Evolutionary conservation across 768 basidiomycete species (phyloP), one percentile per base, ranked within the genome.

Genomic region (Rubroboletus pulcherrimus): DNA sequence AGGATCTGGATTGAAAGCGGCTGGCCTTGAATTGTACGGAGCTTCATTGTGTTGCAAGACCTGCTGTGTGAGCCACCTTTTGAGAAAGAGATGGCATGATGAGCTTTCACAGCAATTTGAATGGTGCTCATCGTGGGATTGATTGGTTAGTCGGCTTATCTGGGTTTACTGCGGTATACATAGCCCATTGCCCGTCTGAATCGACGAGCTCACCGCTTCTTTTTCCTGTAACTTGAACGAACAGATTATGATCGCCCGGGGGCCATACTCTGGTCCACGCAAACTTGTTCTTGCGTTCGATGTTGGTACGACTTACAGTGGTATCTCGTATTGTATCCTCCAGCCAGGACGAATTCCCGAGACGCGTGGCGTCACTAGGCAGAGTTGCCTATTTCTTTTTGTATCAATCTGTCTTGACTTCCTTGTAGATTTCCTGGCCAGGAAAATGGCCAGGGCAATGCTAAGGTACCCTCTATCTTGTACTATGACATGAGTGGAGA

Each of bases 401-500:
- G 6, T 46, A 9, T 31, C 30, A 12, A 19, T 12, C 17, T 14
- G 7, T 19, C 45, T 41, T 41, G 40, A 41, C 40, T 12, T 11
- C 2, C 5, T 21, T 41, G 9, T 11, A 56, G 55, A 38, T 56
- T 54, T 30, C 51, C 54, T 33, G 40, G 42, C 14, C 55, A 56
- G 3, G 37, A 12, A 52, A 12, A 19, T 21, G 21, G 40, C 44
- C 8, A 30, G 17, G 41, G 50, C 5, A 37, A 44, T 31, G 42
- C 43, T 38, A 56, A 54, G 47, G 55, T 54, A 0, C 55, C 55
- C 5, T 56, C 55, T 10, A 6, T 56, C 6, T 17, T 56, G 39
- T 56, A 54, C 45, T 56, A 56, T 7, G 55, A 54, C 9, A 4
- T 17, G 7, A 14, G 3, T 1, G 55, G 55, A 14, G 42, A 47